Evolutionary conservation across 208 protist genomes (phyloP), one percentile per base, ranked within the genome.

Genomic region (Wallacemonas collosoma): DNA sequence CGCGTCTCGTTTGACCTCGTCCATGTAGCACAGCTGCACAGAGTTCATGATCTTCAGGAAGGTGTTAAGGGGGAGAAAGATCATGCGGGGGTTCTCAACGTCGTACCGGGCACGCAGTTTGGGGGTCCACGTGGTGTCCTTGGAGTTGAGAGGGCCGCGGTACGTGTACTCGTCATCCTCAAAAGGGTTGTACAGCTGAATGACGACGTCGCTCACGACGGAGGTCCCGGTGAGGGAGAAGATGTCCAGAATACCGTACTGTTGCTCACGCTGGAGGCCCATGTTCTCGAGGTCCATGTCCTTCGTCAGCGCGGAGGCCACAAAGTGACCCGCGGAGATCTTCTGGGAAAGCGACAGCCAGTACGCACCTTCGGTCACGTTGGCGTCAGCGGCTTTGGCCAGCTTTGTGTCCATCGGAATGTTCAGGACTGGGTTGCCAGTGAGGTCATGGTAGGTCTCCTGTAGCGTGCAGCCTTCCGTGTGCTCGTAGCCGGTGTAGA

Each of bases 111-210:
- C 80, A 45, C 76, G 71, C 51, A 82, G 73, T 47, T 78, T 77
- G 17, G 75, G 72, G 68, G 81, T 82, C 81, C 81, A 86, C 69
- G 63, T 64, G 70, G 68, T 76, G 61, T 86, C 81, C 54, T 80
- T 79, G 57, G 51, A 67, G 66, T 86, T 82, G 43, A 86, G 55
- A 5, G 81, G 81, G n/a, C 81, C 81, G 36, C 76, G 63, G 65
- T 85, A 80, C 26, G 61, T 44, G 62, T 80, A 93, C 72, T 90
- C 82, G 1, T 88, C 83, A 47, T 94, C 89, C 44, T 91, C 89
- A 57, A 94, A 94, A 11, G 88, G 89, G 75, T 91, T 91, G 80
- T 89, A 77, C 58, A 94, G 26, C 64, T 86, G 85, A 11, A 94
- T 62, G 7, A 91, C 76, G 45, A 94, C 85, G 68, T 91, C 86